Base-by-base conservation (phyloP, 1,284 basidiomycete species). In the Clitocybe nebularis region DNA sequence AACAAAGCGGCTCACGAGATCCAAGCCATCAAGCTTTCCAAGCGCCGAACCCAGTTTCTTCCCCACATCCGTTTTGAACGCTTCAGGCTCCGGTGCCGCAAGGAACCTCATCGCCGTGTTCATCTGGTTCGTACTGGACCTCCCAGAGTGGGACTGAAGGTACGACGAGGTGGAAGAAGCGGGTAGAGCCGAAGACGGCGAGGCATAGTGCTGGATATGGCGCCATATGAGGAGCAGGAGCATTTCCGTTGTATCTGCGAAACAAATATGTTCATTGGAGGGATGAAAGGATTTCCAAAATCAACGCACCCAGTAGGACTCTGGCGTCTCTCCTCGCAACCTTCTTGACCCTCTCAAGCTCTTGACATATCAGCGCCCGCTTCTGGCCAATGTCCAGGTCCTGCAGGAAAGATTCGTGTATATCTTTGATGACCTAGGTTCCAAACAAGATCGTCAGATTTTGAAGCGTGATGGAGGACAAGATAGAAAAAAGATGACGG, bases 161-260 rank as follows among this genome's bases (percentile, higher is more conserved):
- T 19, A 13, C 19, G 28, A 6, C 26, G 72, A 68, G 34, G 42
- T 16, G 17, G 30, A 20, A 21, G 43, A 21, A 16, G 39, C 72
- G 67, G 41, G 40, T 17, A 33, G 23, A 36, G 35, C 23, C 32
- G 36, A 48, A 29, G 34, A 51, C 21, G 50, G 44, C 5, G 52
- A 53, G 10, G 70, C 58, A 53, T 83, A 88, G 50, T 77, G 77
- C 13, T 80, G 72, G 26, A 94, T 59, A 59, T 97, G 93, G 23
- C 92, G 75, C 84, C 90, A 94, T 8, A 93, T 71, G 19, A 96
- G 70, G 4, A 96, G 72, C 5, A 96, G 69, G 5, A 91, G 64
- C 71, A 93, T 87, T 64, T 96, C 93, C 36, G 85, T 68, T 35
- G 84, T 81, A 50, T 81, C 89, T 86, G 51, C 4, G 35, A 35